These are phyloP conservation scores for Boletus sp. DNA, from an alignment of 768 basidiomycete species.

Conservation along the genomic window DNA sequence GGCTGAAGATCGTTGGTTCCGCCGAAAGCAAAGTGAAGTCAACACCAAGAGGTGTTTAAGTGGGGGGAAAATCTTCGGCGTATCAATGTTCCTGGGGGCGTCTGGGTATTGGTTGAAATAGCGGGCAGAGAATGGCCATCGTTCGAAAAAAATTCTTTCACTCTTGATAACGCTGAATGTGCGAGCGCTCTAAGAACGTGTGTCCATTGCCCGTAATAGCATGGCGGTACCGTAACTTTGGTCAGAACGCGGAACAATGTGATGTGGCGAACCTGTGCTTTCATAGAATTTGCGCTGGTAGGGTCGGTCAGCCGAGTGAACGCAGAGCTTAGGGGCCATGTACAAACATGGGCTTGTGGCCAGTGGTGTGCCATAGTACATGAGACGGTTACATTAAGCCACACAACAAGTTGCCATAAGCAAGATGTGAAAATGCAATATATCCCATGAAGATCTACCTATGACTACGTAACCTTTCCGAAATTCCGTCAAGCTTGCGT, in stretches of 20 bases:
- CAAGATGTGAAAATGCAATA: too few relatives aligned
- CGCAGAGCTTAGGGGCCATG: conserved; percentile 1
- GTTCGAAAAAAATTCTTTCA: conserved; percentile 30
- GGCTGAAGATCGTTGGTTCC: neutral
- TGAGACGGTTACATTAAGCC: neutral
- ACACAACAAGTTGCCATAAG: neutral
- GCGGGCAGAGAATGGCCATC: conserved; percentile 16
- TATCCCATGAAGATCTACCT: too few relatives aligned
- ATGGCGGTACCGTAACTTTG: neutral
- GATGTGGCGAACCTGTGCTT: neutral
- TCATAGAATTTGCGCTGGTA: neutral
- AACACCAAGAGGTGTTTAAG: neutral
- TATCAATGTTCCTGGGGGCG: conserved; percentile 10
- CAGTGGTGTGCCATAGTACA: too few relatives aligned
- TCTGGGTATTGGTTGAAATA: conserved; percentile 13
- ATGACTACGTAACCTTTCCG: too few relatives aligned
- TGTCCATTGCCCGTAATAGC: conserved; percentile 3
- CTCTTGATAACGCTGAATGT: neutral
- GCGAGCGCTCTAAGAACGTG: neutral
- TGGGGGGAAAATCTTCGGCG: neutral
- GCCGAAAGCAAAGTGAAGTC: neutral
- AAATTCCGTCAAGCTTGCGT: too few relatives aligned
- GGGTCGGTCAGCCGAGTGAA: neutral
- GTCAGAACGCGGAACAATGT: neutral
- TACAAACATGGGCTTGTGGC: neutral